Conservation (phyloP, 177 flowering plant genomes). For the Tripterygium wilfordii region DNA sequence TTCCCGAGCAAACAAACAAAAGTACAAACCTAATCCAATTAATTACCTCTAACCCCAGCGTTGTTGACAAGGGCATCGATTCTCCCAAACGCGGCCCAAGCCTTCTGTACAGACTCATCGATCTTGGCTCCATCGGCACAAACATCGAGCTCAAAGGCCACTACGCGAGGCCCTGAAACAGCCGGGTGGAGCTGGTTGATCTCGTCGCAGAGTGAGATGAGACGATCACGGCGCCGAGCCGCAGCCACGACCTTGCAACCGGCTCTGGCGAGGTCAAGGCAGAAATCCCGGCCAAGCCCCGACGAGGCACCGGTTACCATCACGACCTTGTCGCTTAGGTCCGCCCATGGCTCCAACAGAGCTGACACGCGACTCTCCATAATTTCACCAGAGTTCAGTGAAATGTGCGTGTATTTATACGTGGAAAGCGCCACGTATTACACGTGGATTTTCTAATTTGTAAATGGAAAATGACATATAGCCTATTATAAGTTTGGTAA, state of each 20-base stretch:
- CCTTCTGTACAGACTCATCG: slow-evolving; percentile 25
- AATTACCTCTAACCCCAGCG: slow-evolving; percentile 48
- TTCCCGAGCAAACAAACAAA: neutral
- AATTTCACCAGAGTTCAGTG: too few species aligned
- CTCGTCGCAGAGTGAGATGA: slow-evolving; percentile 36
- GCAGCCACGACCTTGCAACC: slow-evolving; percentile 43
- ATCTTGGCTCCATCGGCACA: slow-evolving; percentile 32
- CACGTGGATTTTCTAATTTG: too few species aligned
- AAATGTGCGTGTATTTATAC: too few species aligned
- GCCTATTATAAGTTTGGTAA: too few species aligned
- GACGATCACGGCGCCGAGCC: slow-evolving; percentile 40
- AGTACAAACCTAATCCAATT: too few species aligned
- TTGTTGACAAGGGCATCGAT: slow-evolving; percentile 49
- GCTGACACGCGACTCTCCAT: neutral
- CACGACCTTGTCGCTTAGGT: slow-evolving; percentile 29
- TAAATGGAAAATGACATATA: too few species aligned
- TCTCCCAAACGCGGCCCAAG: slow-evolving; percentile 49
- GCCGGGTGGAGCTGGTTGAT: slow-evolving; percentile 32
- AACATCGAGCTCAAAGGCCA: slow-evolving; percentile 51
- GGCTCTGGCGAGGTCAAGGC: slow-evolving; percentile 35
- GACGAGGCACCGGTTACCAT: slow-evolving; percentile 55
- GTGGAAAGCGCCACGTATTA: too few species aligned
- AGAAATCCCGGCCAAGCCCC: slow-evolving; percentile 42
- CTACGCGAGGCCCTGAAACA: slow-evolving; percentile 28
- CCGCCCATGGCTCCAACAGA: slow-evolving; percentile 31